Evolutionary conservation across 2,329 filamentous ascomycete species (phyloP), one percentile per base, ranked within the genome.

Genomic region (Bipolaris bicolor): DNA sequence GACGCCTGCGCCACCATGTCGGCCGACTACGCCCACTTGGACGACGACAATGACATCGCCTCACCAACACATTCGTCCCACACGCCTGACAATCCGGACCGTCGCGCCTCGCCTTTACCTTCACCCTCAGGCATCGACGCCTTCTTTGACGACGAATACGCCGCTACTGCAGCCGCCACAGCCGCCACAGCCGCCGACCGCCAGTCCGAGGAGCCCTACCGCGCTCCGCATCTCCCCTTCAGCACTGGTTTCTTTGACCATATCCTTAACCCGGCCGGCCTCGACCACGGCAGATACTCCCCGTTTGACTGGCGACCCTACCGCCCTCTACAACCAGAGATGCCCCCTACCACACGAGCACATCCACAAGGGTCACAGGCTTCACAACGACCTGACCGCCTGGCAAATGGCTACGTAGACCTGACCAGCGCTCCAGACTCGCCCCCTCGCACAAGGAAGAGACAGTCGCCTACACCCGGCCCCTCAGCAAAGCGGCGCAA

Each of bases 341-440:
- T 67, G 58, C 53, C 69, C 29, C 61, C 66, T 18, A 34, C 40
- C 20, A 66, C 65, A 0, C 63, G 64, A 52, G 57, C 63, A 49
- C 62, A 43, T 34, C 54, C 55, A 2, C 58, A 63, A 4, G 31
- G 44, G 1, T 49, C 61, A 3, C 58, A 60, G 7, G 26, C 39
- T 1, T 55, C 61, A 3, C 49, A 51, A 16, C 64, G 67, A 9
- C 61, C 70, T 5, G 64, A 63, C 4, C 69, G 71, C 16, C 65
- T 74, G 1, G 62, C 74, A 13, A 71, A 74, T 53, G 73, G 72
- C 57, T 76, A 75, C 49, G 74, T 77, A 51, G 74, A 77, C 64
- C 65, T 77, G 18, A 74, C 72, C 15, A 60, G 61, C 31, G 57
- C 60, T 5, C 59, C 67, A 18, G 64, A 67, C n/a, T 64, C 66